phyloP scores from a whole-genome alignment of 208 protist species.

The Leishmania arabica region DNA sequence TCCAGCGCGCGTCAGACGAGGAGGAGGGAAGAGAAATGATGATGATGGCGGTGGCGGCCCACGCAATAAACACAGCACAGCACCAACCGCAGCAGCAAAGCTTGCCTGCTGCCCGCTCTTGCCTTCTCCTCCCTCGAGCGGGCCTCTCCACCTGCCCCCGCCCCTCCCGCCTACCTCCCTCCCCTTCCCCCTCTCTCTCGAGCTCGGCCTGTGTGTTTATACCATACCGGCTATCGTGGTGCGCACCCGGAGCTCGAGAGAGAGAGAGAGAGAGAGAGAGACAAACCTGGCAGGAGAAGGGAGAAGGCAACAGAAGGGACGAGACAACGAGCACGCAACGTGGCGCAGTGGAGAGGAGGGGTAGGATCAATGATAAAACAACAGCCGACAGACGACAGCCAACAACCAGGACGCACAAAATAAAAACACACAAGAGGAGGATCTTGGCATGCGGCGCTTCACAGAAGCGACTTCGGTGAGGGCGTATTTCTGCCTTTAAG shows the following conservation, averaged over 20 bases:
- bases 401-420: neutral
- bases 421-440: neutral
- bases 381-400: neutral
- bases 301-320: neutral
- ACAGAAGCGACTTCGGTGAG: neutral
- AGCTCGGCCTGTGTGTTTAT: neutral
- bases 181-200: neutral
- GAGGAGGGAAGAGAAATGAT: neutral
- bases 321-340: neutral
- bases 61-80: neutral
- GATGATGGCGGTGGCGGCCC: neutral
- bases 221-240: neutral
- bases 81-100: neutral
- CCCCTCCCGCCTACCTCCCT: too few species aligned
- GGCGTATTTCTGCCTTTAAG: neutral
- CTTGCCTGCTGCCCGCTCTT: neutral
- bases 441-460: neutral
- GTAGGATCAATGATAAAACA: neutral
- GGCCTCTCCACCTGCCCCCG: neutral
- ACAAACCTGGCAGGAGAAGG: neutral
- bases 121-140: neutral
- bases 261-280: neutral
- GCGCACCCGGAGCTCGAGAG: neutral
- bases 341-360: neutral
- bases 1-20: neutral